Percentiles rank a stretch among this genome's conserved stretches.
phyloP scores from a whole-genome alignment of 2,329 filamentous ascomycete genomes.

The Aspergillus tanneri region DNA sequence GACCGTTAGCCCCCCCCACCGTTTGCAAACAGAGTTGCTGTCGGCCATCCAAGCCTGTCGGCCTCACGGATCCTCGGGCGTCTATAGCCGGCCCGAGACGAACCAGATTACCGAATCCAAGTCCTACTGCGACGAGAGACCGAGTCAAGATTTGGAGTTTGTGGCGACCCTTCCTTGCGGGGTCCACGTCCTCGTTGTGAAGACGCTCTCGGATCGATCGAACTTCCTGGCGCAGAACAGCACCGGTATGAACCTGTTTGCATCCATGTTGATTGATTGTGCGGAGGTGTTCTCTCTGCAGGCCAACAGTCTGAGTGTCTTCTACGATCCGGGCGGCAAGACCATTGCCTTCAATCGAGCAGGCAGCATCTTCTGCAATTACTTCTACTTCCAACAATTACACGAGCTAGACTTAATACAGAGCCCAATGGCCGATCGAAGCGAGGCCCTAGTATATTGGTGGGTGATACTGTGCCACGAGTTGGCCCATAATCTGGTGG shows the following conservation, averaged over 20 bases:
- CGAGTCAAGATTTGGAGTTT: conserved; percentile 70
- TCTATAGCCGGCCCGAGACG: conserved; percentile 73
- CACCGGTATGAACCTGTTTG: conserved; percentile 67
- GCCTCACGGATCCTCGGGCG: conserved; percentile 67
- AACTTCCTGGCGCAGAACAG: conserved; percentile 63
- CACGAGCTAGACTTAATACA: conserved; percentile 58
- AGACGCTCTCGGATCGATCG: conserved; percentile 51
- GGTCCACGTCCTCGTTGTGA: conserved; percentile 71
- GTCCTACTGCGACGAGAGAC: conserved; percentile 79
- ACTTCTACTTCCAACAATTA: conserved; percentile 79
- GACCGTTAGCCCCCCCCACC: conserved; percentile 39
- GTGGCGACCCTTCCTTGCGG: conserved; percentile 68
- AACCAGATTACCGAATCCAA: conserved; percentile 76
- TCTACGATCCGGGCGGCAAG: conserved; percentile 73
- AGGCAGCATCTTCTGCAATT: conserved; percentile 90
- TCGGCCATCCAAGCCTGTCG: conserved; percentile 77
- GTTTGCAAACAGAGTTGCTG: conserved; percentile 55
- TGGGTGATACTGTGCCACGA: conserved; percentile 96
- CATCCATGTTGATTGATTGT: conserved; percentile 66
- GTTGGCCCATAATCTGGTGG: conserved; percentile 87
- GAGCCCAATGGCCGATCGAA: conserved; percentile 47
- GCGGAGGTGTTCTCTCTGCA: conserved; percentile 71
- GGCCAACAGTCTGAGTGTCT: conserved; percentile 73
- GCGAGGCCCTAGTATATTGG: conserved; percentile 81
- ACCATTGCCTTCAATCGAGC: conserved; percentile 91